Base-by-base conservation (phyloP, 2,329 filamentous ascomycete genomes). In the Elsinoe necatrix region DNA sequence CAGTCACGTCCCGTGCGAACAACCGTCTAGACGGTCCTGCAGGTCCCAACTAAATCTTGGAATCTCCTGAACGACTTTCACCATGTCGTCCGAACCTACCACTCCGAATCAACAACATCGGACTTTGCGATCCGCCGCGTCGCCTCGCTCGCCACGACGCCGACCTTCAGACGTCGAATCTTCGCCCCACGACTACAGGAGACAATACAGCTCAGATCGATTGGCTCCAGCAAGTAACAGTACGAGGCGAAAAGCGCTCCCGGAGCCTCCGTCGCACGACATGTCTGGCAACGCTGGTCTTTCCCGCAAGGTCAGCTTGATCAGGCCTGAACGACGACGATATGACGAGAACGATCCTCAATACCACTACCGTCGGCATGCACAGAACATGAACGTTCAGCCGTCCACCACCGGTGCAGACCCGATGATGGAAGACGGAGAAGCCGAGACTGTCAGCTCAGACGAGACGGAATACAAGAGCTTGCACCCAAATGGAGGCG, bases 391-490 rank as follows among this genome's bases (percentile, higher is more conserved):
- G 90, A 80, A 85, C 56, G 86, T 90, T 4, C 78, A 89, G 62
- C 93, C 95, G 0, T 97, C 93, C 0, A 87, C 89, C 5, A 97
- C 93, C 0, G 93, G 93, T 59, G 87, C 95, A 64, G 91, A 97
- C 65, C 89, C 91, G 2, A 82, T 95, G 54, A 72, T 87, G 56
- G 92, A 96, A 70, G 72, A 76, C 52, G 74, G 72, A 16, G 73
- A 78, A 58, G 43, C 43, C 16, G 77, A 79, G 57, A 83, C 79
- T 0, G 69, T 78, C 60, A 80, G 78, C 65, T 80, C 87, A 18
- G 87, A 87, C 57, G 84, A 78, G 59, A 80, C 80, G 20, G 84
- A 79, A 45, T 62, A 75, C 57, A 80, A 78, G 62, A 68, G 63
- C 59, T 5, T 75, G 71, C 16, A 73, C 64, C 57, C 68, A 64